Evolutionary conservation across 108 stramenopile species (phyloP).

Genomic region (Nitzschia sp.): DNA sequence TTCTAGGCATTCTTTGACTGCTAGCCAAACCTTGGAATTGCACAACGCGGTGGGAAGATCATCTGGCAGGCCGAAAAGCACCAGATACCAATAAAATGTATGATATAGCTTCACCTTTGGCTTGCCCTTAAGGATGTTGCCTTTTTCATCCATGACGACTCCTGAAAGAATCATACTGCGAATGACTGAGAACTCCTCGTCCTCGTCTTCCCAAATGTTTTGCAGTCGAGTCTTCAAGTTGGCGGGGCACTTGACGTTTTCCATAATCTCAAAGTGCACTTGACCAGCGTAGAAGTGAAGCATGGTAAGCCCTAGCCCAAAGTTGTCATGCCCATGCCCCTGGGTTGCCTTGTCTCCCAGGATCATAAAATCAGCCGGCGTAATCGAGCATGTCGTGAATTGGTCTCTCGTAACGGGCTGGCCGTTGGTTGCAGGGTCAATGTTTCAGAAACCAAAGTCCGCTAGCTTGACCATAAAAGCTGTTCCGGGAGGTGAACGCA

Average conservation of each 20-base stretch:
- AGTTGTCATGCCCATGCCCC: conserved; percentile 90
- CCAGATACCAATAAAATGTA: conserved; percentile 92
- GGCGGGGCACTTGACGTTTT: conserved; percentile 82
- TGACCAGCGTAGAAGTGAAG: conserved; percentile 94
- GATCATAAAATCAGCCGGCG: conserved; percentile 92
- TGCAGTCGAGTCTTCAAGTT: conserved; percentile 58
- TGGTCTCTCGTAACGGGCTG: conserved; percentile 85
- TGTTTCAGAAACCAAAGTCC: conserved; percentile 95
- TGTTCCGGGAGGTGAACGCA: conserved; percentile 53
- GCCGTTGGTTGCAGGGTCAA: conserved; percentile 76
- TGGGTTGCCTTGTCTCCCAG: conserved; percentile 85
- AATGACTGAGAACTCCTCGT: conserved; percentile 56
- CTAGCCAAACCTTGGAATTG: conserved; percentile 66
- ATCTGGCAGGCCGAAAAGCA: conserved; percentile 92
- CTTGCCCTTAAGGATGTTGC: conserved; percentile 67
- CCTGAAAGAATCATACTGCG: conserved; percentile 68
- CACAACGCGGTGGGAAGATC: conserved; percentile 25
- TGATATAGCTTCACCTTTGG: conserved; percentile 84
- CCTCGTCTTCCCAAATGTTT: conserved; percentile 79
- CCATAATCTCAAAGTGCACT: conserved; percentile 94
- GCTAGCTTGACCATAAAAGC: conserved; percentile 92
- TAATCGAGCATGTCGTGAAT: conserved; percentile 97
- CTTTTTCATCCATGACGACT: conserved; percentile 75
- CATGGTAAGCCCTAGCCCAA: conserved; percentile 93
- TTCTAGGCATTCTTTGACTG: conserved; percentile 43